Base-by-base conservation (phyloP, 192 early-diverging fungal genomes). In the Gamsiella multidivaricata region DNA sequence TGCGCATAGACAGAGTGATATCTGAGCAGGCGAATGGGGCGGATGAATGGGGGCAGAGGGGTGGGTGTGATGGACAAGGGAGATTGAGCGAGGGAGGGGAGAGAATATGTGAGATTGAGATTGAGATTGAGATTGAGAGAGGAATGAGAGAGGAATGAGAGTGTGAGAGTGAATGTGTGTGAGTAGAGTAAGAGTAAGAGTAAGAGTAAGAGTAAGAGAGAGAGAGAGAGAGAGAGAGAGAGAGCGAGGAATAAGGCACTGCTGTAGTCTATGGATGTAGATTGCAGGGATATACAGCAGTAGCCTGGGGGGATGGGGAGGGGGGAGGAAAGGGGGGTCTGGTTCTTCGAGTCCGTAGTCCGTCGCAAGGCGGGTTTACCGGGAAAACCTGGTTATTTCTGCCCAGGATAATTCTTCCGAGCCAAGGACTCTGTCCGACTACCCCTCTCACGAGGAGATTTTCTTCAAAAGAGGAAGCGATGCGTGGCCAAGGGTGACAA, bases 341-440 rank as follows among this genome's bases (percentile, higher is more conserved):
- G n/a, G n/a, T n/a, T n/a, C n/a, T n/a, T n/a, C n/a, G n/a, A n/a
- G n/a, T n/a, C n/a, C n/a, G n/a, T n/a, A n/a, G n/a, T n/a, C n/a
- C n/a, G n/a, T n/a, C n/a, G n/a, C n/a, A n/a, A 3, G 32, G 11
- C 22, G 37, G 61, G 20, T 33, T 52, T 53, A 64, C 61, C 61
- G 34, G 61, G 50, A 61, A 46, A 46, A 53, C 51, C 51, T 31
- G 29, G 18, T 8, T 50, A 23, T 22, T 23, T 17, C 23, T 50
- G 41, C 41, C 18, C 41, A 42, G 18, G 41, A 18, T 15, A 18
- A 18, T 42, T 42, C 18, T 1, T 42, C 41, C 18, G 41, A 18
- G 41, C 11, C 41, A 15, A 18, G 18, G 41, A 42, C 41, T 42
- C 41, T 18, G 18, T 42, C 41, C 41, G n/a, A n/a, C n/a, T n/a